phyloP scores from a whole-genome alignment of 257 asterid species.

The Ballota nigra region DNA sequence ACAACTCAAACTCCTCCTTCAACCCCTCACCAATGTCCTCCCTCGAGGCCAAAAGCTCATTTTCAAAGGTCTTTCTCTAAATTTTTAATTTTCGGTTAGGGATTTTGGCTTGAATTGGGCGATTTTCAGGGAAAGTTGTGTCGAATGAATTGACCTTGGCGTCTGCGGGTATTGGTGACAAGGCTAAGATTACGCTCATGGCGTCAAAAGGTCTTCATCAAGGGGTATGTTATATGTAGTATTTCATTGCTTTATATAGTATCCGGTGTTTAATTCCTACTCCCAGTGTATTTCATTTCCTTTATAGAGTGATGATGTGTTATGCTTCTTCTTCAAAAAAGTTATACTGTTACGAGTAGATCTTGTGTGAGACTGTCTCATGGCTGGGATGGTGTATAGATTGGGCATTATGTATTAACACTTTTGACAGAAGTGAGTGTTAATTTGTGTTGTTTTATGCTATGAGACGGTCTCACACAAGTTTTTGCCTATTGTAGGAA shows the following conservation, averaged over 20 bases:
- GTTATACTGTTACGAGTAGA: background rate
- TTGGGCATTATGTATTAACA: too few species aligned
- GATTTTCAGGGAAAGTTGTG: constrained; percentile 55
- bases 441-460: too few species aligned
- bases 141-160: constrained; percentile 59
- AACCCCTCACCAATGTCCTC: constrained; percentile 81
- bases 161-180: constrained; percentile 49
- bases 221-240: constrained; percentile 93
- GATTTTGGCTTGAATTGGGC: constrained; percentile 9
- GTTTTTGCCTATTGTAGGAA: too few species aligned
- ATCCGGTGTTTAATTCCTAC: background rate
- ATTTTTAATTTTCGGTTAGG: constrained; percentile 10
- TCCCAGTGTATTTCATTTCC: background rate
- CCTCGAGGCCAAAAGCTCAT: constrained; percentile 96
- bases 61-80: constrained; percentile 52
- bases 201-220: constrained; percentile 91
- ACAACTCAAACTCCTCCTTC: constrained; percentile 67
- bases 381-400: too few species aligned
- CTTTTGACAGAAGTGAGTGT: too few species aligned
- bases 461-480: too few species aligned
- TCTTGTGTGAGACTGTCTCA: too few species aligned
- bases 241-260: background rate
- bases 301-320: background rate
- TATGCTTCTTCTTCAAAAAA: background rate
- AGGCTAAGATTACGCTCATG: constrained; percentile 86